These are phyloP conservation scores for Fragaria ananassa DNA, from an alignment of 306 rosid genomes.

Conservation along the genomic window DNA sequence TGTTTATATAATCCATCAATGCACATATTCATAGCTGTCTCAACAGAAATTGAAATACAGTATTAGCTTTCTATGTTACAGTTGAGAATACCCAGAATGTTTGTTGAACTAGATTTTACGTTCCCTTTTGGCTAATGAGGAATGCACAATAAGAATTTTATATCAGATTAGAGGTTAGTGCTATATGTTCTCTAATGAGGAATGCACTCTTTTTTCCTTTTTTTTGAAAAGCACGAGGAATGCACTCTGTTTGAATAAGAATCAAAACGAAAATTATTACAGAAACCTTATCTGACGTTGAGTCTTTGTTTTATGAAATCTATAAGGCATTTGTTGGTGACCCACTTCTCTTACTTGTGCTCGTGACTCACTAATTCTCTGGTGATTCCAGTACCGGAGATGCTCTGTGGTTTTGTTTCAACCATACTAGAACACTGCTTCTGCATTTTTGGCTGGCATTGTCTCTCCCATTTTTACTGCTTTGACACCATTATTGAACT, in stretches of 20 bases:
- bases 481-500: background rate
- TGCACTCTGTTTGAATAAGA: background rate
- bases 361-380: slow-evolving; percentile 14
- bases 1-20: background rate
- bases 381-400: slow-evolving; percentile 4
- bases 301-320: background rate
- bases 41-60: background rate
- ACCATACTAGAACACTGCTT: background rate
- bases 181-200: background rate
- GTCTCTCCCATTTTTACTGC: slow-evolving; percentile 11
- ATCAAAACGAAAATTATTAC: background rate
- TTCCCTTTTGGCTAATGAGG: background rate
- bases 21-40: background rate
- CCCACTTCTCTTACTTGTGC: slow-evolving; percentile 17
- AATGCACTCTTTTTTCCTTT: background rate
- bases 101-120: slow-evolving; percentile 20
- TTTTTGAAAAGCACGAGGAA: background rate
- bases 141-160: background rate
- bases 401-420: background rate
- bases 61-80: background rate
- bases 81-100: slow-evolving; percentile 13
- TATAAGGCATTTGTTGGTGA: background rate
- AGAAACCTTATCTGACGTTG: background rate
- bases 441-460: slow-evolving; percentile 21
- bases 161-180: background rate